Percentiles rank a stretch among this genome's conserved stretches.
Conservation (phyloP, 148 eudicot species). For the Beta vulgaris region DNA sequence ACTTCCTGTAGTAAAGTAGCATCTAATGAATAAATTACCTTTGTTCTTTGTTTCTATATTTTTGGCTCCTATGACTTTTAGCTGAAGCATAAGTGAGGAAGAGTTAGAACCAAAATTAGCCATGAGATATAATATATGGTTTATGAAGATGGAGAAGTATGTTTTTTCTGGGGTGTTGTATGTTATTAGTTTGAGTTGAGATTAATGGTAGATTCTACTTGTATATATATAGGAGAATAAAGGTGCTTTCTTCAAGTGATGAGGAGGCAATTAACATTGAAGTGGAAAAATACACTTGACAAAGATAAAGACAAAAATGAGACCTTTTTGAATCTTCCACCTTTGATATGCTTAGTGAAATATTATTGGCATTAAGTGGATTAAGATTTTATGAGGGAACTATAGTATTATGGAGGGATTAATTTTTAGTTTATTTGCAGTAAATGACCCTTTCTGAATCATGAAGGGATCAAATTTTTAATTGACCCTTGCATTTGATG, state of each 20-base stretch:
- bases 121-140: background rate
- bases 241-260: background rate
- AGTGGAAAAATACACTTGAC: conserved; percentile 15
- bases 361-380: conserved; percentile 15
- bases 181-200: background rate
- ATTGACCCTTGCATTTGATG: conserved; percentile 16
- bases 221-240: conserved; percentile 13
- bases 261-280: background rate
- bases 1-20: conserved; percentile 43
- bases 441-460: conserved; percentile 4
- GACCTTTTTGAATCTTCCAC: background rate
- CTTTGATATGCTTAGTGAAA: background rate
- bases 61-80: conserved; percentile 50
- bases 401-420: background rate
- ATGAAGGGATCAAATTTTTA: conserved; percentile 14
- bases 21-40: conserved; percentile 45
- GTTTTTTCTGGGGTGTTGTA: background rate
- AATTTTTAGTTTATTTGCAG: background rate
- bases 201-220: background rate
- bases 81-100: conserved; percentile 37
- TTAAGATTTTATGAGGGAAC: conserved; percentile 9
- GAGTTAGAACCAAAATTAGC: conserved; percentile 11
- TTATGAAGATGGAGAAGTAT: background rate
- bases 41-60: conserved; percentile 28
- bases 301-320: conserved; percentile 14